phyloP scores from a whole-genome alignment of 2,329 filamentous ascomycete genomes.

The Bipolaris gigantea region DNA sequence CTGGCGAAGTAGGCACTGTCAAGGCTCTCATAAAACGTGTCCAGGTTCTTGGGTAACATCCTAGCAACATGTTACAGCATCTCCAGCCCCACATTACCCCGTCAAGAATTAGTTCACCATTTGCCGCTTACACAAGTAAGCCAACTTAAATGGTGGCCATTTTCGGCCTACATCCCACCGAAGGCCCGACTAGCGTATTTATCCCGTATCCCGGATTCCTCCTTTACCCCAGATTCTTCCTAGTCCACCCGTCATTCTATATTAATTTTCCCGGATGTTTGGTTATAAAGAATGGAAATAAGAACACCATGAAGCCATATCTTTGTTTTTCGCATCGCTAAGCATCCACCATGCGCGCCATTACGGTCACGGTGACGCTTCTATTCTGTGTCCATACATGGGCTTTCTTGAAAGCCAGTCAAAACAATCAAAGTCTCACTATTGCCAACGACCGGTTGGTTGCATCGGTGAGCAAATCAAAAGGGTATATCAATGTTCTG shows the following conservation, averaged over 20 bases:
- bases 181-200: constrained; percentile 15
- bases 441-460: constrained; percentile 52
- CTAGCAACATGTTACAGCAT: too few relatives aligned
- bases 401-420: constrained; percentile 21
- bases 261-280: constrained; percentile 26
- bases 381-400: constrained; percentile 16
- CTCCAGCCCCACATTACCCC: background rate
- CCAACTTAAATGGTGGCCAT: background rate
- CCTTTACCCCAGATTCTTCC: constrained; percentile 20
- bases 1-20: background rate
- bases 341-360: constrained; percentile 17
- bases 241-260: constrained; percentile 11
- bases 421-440: constrained; percentile 34
- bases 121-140: background rate
- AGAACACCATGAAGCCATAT: background rate
- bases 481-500: constrained; percentile 48
- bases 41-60: background rate
- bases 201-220: constrained; percentile 13
- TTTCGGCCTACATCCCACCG: constrained; percentile 23
- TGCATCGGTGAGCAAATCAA: constrained; percentile 49
- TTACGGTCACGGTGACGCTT: constrained; percentile 9
- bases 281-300: constrained; percentile 16
- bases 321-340: background rate
- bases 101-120: background rate
- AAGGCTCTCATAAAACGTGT: background rate